A percentile compares a stretch with the other conserved stretches of the same genome.
phyloP scores from a whole-genome alignment of 73 alveolate genomes.

The Paramecium sonneborni region DNA sequence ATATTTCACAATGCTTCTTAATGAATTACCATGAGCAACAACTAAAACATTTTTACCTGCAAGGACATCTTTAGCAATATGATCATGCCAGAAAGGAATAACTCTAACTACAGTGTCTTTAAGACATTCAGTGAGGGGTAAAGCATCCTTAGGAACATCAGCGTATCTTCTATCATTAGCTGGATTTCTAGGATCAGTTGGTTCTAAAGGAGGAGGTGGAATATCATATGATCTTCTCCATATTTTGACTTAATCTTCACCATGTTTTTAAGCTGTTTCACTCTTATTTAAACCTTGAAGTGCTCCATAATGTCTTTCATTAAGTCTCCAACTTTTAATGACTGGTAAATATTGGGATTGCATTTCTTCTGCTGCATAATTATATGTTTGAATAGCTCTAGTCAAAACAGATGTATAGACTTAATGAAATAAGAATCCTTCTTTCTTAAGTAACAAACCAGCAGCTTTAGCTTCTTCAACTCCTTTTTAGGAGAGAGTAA shows the following conservation, averaged over 20 bases:
- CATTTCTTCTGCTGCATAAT: slow-evolving; percentile 77
- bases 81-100: slow-evolving; percentile 94
- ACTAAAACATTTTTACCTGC: slow-evolving; percentile 91
- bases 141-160: slow-evolving; percentile 81
- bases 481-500: slow-evolving; percentile 92
- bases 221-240: slow-evolving; percentile 98
- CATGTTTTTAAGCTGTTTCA: slow-evolving; percentile 97
- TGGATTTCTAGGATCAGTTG: slow-evolving; percentile 84
- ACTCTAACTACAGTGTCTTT: slow-evolving; percentile 92
- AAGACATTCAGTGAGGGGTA: slow-evolving; percentile 96
- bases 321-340: slow-evolving; percentile 91
- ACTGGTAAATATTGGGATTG: slow-evolving; percentile 93
- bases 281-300: slow-evolving; percentile 96
- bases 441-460: slow-evolving; percentile 72
- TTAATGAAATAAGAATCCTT: slow-evolving; percentile 87
- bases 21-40: slow-evolving; percentile 98
- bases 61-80: slow-evolving; percentile 86
- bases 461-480: slow-evolving; percentile 89
- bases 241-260: slow-evolving; percentile 81
- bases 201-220: slow-evolving; percentile 98
- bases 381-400: slow-evolving; percentile 82
- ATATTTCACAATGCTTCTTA: slow-evolving; percentile 97
- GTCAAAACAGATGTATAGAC: slow-evolving; percentile 95
- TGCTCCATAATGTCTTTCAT: slow-evolving; percentile 99
- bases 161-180: slow-evolving; percentile 76